Evolutionary conservation across 225 moss, liverwort and hornwort species (phyloP).

Genomic region (Straminergon stramineum): DNA sequence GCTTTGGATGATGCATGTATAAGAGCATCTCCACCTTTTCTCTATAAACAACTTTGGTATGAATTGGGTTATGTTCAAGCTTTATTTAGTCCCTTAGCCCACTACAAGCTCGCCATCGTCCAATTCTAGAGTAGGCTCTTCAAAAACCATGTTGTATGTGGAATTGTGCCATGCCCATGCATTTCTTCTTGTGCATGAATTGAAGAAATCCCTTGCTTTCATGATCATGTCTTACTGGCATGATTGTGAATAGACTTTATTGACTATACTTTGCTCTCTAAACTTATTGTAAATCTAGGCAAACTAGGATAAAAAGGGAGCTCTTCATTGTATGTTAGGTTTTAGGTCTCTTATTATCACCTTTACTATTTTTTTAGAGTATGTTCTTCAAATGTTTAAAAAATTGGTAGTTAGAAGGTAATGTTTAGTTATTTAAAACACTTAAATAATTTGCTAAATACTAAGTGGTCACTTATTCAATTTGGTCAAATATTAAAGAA

Average conservation of each 20-base stretch:
- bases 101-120: fast-evolving
- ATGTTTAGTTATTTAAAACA: background rate
- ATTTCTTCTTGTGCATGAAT: background rate
- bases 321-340: background rate
- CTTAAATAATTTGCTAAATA: background rate
- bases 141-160: fast-evolving
- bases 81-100: background rate
- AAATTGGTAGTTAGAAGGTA: background rate
- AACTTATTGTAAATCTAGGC: fast-evolving
- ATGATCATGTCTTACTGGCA: background rate
- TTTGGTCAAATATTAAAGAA: background rate
- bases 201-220: background rate
- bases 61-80: fast-evolving
- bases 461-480: background rate
- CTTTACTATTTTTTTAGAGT: background rate
- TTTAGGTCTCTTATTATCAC: no score
- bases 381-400: background rate
- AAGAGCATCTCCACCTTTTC: background rate
- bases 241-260: background rate
- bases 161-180: fast-evolving
- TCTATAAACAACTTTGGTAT: no score
- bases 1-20: background rate
- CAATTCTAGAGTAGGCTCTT: fast-evolving
- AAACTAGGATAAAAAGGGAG: fast-evolving
- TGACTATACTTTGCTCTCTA: background rate